Conservation (phyloP, 2,329 filamentous ascomycete genomes). For the Nemania sp. region DNA sequence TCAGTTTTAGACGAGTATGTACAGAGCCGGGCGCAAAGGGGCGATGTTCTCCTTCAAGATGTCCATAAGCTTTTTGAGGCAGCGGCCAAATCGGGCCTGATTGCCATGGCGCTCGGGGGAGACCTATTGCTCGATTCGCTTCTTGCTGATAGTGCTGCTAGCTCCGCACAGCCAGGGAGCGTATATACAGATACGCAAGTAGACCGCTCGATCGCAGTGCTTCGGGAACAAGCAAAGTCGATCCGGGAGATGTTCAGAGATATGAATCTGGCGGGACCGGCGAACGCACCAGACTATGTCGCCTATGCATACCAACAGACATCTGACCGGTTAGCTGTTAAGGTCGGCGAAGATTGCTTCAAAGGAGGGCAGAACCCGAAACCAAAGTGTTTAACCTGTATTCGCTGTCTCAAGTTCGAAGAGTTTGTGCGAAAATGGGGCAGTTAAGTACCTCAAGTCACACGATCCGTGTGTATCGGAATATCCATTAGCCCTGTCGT, state of each 20-base stretch:
- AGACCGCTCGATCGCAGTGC: slow-evolving; percentile 35
- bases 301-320: slow-evolving; percentile 28
- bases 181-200: slow-evolving; percentile 36
- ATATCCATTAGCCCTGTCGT: not conserved
- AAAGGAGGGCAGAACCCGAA: slow-evolving; percentile 10
- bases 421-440: slow-evolving; percentile 32
- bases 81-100: slow-evolving; percentile 30
- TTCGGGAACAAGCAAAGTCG: slow-evolving; percentile 31
- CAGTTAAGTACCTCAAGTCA: slow-evolving; percentile 8
- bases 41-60: slow-evolving; percentile 30
- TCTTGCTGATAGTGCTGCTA: slow-evolving; percentile 31
- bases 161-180: slow-evolving; percentile 19
- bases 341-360: slow-evolving; percentile 12
- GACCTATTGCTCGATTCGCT: slow-evolving; percentile 35
- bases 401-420: slow-evolving; percentile 28
- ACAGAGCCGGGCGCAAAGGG: slow-evolving; percentile 32
- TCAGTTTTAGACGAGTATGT: slow-evolving; percentile 32
- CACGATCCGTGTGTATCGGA: not conserved
- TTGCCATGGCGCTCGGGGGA: slow-evolving; percentile 30
- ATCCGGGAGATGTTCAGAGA: slow-evolving; percentile 28
- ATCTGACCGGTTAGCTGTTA: slow-evolving; percentile 21
- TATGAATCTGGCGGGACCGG: slow-evolving; percentile 25
- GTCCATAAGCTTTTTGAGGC: slow-evolving; percentile 36
- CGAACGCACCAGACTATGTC: slow-evolving; percentile 31
- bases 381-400: slow-evolving; percentile 1